Conservation (phyloP, 2,329 filamentous ascomycete genomes). For the Pestalotiopsis sp. region DNA sequence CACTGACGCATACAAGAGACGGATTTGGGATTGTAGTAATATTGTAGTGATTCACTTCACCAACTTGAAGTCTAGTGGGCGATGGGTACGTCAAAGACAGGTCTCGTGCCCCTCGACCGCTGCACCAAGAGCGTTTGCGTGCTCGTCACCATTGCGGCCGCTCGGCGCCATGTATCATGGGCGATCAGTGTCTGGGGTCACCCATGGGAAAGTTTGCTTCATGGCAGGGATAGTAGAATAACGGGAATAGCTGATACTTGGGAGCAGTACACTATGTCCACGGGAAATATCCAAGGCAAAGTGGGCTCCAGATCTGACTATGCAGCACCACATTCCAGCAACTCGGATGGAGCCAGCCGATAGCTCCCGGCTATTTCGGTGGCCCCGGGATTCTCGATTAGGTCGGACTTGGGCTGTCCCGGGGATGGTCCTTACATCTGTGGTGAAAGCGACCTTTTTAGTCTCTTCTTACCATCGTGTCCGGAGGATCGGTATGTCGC, state of each 20-base stretch:
- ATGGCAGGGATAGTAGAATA: not conserved
- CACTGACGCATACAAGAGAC: too few relatives aligned
- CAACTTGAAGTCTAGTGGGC: too few relatives aligned
- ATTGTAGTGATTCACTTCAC: too few relatives aligned
- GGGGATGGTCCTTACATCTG: not conserved
- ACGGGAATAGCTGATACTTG: not conserved
- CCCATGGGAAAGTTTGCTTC: not conserved
- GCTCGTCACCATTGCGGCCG: too few relatives aligned
- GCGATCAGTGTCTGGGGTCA: not conserved
- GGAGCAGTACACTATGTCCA: not conserved
- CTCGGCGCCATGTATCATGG: not conserved
- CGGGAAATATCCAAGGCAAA: not conserved
- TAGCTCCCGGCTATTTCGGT: not conserved
- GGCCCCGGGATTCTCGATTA: not conserved
- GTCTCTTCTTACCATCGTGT: not conserved
- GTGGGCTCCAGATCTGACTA: not conserved
- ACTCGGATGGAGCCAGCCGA: not conserved
- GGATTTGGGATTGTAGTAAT: too few relatives aligned
- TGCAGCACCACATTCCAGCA: not conserved
- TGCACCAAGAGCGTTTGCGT: too few relatives aligned
- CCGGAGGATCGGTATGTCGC: not conserved
- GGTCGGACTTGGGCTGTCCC: not conserved
- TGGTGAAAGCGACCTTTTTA: not conserved
- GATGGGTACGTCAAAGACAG: not conserved
- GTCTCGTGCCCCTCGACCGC: not conserved